Conservation (phyloP, 2,329 filamentous ascomycete genomes). For the Huntiella decipiens region DNA sequence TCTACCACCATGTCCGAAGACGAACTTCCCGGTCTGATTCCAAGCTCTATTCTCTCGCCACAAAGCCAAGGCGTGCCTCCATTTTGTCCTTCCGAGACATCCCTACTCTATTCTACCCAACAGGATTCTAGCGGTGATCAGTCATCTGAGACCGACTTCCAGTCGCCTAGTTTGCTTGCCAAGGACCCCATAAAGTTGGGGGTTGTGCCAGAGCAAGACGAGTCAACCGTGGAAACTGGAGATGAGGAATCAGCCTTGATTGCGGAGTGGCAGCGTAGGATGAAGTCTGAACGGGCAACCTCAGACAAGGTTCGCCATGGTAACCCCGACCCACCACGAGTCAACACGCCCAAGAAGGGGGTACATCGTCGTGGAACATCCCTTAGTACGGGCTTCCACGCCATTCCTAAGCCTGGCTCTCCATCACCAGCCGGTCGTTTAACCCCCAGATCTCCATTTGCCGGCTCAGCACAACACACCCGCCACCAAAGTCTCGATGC, state of each 20-base stretch:
- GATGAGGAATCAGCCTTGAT: conserved; percentile 4
- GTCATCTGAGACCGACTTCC: conserved; percentile 1
- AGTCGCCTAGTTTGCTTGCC: conserved; percentile 2
- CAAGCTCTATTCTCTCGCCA: conserved; percentile 3
- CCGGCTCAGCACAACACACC: not conserved
- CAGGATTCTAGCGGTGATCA: not conserved
- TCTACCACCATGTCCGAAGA: not conserved
- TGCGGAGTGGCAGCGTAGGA: conserved; percentile 3
- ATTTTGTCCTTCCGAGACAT: not conserved
- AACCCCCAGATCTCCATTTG: not conserved
- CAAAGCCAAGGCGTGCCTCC: not conserved
- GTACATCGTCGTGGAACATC: conserved; percentile 2
- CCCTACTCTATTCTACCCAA: not conserved
- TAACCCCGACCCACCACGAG: not conserved
- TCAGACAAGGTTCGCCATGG: not conserved
- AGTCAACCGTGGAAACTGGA: conserved; percentile 2
- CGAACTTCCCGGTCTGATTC: conserved; percentile 7
- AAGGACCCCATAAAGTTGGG: conserved; percentile 8
- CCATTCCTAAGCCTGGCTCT: not conserved
- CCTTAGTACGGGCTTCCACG: conserved; percentile 1
- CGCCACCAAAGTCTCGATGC: conserved; percentile 8
- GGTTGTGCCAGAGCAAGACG: conserved; percentile 10
- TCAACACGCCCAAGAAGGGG: not conserved
- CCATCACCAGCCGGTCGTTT: not conserved
- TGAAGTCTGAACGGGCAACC: not conserved